A percentile compares a stretch with the other conserved stretches of the same genome.
Evolutionary conservation across 805 yeast species (phyloP).

Genomic region (Candida pseudofarinosa): DNA sequence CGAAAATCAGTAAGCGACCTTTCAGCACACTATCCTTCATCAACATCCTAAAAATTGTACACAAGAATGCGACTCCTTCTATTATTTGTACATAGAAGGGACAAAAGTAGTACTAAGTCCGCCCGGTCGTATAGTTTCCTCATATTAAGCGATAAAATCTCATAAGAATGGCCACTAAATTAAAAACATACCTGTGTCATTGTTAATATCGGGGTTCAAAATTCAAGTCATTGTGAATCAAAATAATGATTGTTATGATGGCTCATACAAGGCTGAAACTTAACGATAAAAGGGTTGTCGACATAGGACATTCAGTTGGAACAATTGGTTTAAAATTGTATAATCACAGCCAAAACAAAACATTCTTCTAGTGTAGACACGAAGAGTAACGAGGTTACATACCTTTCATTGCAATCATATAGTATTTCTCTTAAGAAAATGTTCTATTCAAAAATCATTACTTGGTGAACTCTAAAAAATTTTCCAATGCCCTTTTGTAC

Average conservation of each 20-base stretch:
- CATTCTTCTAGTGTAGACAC: background rate
- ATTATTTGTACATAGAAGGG: conserved; percentile 40
- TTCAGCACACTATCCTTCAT: conserved; percentile 39
- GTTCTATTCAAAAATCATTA: background rate
- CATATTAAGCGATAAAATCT: conserved; percentile 19
- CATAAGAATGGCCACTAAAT: background rate
- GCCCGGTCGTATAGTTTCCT: conserved; percentile 49
- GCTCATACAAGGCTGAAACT: conserved; percentile 55
- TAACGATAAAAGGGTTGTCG: conserved; percentile 49
- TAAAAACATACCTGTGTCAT: conserved; percentile 4
- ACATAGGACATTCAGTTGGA: conserved; percentile 49
- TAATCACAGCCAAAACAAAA: conserved; percentile 37
- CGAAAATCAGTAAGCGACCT: conserved; percentile 40
- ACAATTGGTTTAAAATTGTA: conserved; percentile 47
- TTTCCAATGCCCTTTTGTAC: background rate
- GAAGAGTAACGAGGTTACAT: conserved; percentile 10
- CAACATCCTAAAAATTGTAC: conserved; percentile 45
- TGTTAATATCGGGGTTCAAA: conserved; percentile 14
- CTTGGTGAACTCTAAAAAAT: background rate
- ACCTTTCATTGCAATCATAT: conserved; percentile 23
- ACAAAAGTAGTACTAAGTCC: conserved; percentile 38
- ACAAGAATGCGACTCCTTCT: conserved; percentile 44
- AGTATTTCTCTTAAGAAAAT: background rate
- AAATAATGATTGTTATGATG: conserved; percentile 3
- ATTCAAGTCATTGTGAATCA: background rate